phyloP scores from a whole-genome alignment of 1,139 yeast species.

The Spathaspora sp. region DNA sequence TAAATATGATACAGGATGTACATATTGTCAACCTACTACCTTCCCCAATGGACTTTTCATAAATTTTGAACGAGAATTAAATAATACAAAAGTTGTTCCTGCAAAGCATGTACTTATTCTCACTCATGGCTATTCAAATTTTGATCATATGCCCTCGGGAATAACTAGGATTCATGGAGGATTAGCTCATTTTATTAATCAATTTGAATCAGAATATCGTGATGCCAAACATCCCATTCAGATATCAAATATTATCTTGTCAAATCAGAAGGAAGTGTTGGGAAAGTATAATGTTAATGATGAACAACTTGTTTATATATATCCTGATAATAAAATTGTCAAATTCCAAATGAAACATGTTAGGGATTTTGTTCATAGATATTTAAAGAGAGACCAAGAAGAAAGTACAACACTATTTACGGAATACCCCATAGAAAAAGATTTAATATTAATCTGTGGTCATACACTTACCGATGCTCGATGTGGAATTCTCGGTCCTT shows the following conservation, averaged over 20 bases:
- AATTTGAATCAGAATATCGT: constrained; percentile 4
- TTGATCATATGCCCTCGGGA: constrained; percentile 55
- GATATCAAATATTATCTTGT: constrained; percentile 43
- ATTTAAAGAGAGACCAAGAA: constrained; percentile 19
- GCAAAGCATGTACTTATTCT: constrained; percentile 59
- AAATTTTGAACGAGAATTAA: constrained; percentile 36
- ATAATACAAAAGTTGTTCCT: constrained; percentile 44
- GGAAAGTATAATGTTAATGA: constrained; percentile 12
- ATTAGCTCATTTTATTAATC: constrained; percentile 11
- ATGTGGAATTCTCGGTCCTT: constrained; percentile 66
- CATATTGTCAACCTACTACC: constrained; percentile 48
- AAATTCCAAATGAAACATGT: constrained; percentile 31
- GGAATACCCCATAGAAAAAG: constrained; percentile 21
- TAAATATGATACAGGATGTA: constrained; percentile 58
- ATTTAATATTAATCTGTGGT: constrained; percentile 59
- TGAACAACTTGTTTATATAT: constrained; percentile 40
- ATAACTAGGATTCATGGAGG: constrained; percentile 50
- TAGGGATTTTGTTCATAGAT: constrained; percentile 42
- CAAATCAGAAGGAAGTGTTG: constrained; percentile 15
- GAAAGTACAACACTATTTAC: constrained; percentile 14
- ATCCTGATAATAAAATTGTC: constrained; percentile 53
- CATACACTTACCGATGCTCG: constrained; percentile 62
- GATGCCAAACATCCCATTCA: constrained; percentile 44
- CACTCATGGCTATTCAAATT: constrained; percentile 32
- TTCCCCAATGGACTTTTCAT: constrained; percentile 45